These are phyloP conservation scores for Graphilbum ipis-grandicollis DNA, from an alignment of 2,329 filamentous ascomycete genomes.

Conservation along the genomic window DNA sequence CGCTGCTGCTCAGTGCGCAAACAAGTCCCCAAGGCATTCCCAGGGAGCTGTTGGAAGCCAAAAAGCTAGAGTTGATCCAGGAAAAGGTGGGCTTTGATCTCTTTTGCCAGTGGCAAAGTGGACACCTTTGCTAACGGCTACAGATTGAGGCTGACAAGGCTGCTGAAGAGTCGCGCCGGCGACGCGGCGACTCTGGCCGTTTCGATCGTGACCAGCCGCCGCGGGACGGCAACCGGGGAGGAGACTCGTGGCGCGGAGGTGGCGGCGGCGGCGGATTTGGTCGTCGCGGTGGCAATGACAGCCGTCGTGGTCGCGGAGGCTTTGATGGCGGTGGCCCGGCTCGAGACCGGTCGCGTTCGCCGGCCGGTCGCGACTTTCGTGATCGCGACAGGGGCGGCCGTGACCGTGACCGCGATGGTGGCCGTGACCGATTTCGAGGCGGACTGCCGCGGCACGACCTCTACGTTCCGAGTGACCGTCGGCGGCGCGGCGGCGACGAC, in stretches of 20 bases:
- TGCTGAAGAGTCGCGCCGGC: constrained; percentile 55
- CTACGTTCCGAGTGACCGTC: constrained; percentile 27
- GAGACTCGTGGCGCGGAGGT: constrained; percentile 36
- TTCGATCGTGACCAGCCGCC: constrained; percentile 24
- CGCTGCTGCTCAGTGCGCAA: constrained; percentile 78
- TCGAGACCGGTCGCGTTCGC: constrained; percentile 29
- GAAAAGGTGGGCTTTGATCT: constrained; percentile 51
- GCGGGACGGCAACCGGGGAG: constrained; percentile 15
- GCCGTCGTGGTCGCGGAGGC: constrained; percentile 23
- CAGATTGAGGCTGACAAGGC: constrained; percentile 71
- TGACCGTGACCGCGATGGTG: constrained; percentile 26
- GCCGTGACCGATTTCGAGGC: constrained; percentile 21
- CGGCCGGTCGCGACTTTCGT: constrained; percentile 24
- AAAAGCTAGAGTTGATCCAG: constrained; percentile 86
- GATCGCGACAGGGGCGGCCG: constrained; percentile 22
- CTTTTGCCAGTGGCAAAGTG: background rate
- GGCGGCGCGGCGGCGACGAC: constrained; percentile 21
- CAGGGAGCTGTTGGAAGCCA: constrained; percentile 85
- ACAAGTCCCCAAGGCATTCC: constrained; percentile 77
- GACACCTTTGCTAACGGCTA: background rate
- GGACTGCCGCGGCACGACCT: constrained; percentile 24
- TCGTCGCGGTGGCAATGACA: constrained; percentile 21
- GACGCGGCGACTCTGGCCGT: constrained; percentile 38
- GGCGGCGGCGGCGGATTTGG: constrained; percentile 34
- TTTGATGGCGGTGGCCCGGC: constrained; percentile 25